phyloP scores from a whole-genome alignment of 768 basidiomycete species.

The Suillus tomentosus region DNA sequence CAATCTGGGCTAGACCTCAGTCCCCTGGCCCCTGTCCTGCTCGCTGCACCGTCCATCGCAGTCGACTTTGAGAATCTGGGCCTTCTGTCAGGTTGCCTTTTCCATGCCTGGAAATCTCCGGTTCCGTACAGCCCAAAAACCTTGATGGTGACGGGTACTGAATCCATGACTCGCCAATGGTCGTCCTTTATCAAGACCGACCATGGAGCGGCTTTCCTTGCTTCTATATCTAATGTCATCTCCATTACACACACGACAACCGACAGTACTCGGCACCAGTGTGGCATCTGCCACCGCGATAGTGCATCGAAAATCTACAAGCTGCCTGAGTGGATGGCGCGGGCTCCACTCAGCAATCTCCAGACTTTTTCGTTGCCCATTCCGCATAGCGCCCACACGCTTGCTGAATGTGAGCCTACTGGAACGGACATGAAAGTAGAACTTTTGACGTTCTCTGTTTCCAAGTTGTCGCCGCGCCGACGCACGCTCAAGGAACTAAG shows the following conservation, averaged over 20 bases:
- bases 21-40: neutral
- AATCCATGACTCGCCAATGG: neutral
- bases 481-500: neutral
- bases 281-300: neutral
- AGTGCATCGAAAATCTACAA: neutral
- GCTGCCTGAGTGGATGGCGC: neutral
- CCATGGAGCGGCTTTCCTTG: neutral
- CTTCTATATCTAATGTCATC: neutral
- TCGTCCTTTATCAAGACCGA: neutral
- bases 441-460: neutral
- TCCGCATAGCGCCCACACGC: neutral
- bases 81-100: neutral
- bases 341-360: neutral
- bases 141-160: neutral
- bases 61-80: neutral
- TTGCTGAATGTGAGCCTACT: neutral
- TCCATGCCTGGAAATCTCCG: neutral
- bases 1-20: neutral
- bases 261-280: neutral
- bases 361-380: neutral
- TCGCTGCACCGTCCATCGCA: neutral
- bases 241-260: neutral
- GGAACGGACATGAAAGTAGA: slow-evolving; percentile 1
- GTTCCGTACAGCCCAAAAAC: neutral
- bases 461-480: neutral